Evolutionary conservation across 140 eudicot genomes (phyloP).

Genomic region (Bidens hawaiensis): DNA sequence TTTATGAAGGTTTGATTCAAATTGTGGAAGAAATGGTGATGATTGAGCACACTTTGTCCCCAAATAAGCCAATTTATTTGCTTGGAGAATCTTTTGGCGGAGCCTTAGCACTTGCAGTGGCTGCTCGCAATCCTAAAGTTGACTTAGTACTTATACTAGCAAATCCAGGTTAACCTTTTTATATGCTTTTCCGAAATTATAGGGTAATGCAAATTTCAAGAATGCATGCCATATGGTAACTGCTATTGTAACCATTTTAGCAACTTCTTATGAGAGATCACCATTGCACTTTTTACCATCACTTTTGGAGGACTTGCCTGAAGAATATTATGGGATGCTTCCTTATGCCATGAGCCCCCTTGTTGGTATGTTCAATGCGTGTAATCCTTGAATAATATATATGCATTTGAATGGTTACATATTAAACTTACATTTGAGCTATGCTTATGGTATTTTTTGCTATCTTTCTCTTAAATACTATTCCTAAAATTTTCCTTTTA

Average conservation of each 20-base stretch:
- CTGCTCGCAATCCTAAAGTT: constrained; percentile 34
- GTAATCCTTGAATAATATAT: background rate
- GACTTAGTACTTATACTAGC: constrained; percentile 74
- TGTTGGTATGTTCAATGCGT: constrained; percentile 43
- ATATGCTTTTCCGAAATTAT: background rate
- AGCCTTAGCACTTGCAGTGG: constrained; percentile 54
- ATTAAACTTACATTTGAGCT: background rate
- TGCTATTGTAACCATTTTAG: constrained; percentile 40
- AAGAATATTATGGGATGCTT: constrained; percentile 43
- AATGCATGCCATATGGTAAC: background rate
- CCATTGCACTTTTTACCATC: constrained; percentile 50
- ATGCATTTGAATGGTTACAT: background rate
- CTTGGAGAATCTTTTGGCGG: constrained; percentile 95
- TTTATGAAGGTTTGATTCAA: constrained; percentile 50
- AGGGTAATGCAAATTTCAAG: background rate
- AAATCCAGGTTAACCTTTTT: constrained; percentile 61
- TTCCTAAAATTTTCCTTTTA: too few species aligned
- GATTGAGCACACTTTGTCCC: constrained; percentile 55
- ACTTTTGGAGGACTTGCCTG: constrained; percentile 40
- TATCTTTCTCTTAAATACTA: too few species aligned
- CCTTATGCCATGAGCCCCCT: constrained; percentile 55
- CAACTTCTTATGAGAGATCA: constrained; percentile 77
- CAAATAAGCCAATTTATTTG: constrained; percentile 78
- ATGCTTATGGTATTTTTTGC: background rate
- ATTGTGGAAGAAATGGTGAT: constrained; percentile 62